Evolutionary conservation across 169 alveolate species (phyloP).

Genomic region (Cyclospora cayetanensis): DNA sequence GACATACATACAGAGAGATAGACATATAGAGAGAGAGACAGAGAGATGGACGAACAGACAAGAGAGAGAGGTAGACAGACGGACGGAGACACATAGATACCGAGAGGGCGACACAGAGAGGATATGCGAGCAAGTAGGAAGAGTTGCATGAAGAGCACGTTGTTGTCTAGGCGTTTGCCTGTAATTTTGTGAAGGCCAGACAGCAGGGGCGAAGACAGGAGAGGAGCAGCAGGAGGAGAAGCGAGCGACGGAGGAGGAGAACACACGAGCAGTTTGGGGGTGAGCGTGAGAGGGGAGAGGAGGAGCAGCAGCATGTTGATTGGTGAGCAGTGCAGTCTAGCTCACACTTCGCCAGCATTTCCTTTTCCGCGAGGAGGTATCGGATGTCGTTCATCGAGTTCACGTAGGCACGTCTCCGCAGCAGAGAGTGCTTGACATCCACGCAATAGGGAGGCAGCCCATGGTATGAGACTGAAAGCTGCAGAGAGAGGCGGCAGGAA

Average conservation of each 20-base stretch:
- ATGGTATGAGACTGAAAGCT: not conserved
- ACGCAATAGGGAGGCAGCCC: not conserved
- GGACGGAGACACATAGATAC: not conserved
- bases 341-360: not conserved
- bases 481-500: constrained; percentile 10
- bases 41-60: not conserved
- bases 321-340: not conserved
- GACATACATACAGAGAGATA: too few relatives aligned
- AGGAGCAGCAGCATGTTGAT: too few relatives aligned
- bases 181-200: too few relatives aligned
- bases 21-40: not conserved
- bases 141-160: too few relatives aligned
- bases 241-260: too few relatives aligned
- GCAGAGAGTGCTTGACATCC: not conserved
- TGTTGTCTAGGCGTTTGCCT: too few relatives aligned
- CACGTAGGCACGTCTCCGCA: not conserved
- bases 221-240: too few relatives aligned
- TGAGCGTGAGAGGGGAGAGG: too few relatives aligned
- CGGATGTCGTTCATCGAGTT: constrained; percentile 34
- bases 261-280: too few relatives aligned
- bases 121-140: too few relatives aligned
- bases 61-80: not conserved
- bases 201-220: too few relatives aligned
- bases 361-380: constrained; percentile 30
- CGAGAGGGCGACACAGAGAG: not conserved